Base-by-base conservation (phyloP, 169 alveolate genomes). In the Babesia divergens region DNA sequence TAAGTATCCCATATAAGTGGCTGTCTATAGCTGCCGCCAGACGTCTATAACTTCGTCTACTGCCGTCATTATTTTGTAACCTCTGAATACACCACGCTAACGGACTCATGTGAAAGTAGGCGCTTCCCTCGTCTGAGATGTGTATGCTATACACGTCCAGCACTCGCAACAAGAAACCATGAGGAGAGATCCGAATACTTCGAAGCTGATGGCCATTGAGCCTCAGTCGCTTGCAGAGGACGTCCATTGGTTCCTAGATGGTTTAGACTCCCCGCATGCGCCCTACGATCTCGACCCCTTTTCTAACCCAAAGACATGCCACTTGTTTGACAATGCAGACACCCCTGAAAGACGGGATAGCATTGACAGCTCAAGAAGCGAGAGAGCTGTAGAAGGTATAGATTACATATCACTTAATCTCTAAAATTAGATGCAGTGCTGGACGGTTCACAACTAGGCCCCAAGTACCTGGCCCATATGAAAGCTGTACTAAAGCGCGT, bases 271-370 rank as follows among this genome's bases (percentile, higher is more conserved):
- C 26, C 77, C 84, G 4, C 38, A 42, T 6, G 13, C 42, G 29
- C 43, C 64, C 37, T 13, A 43, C 9, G 84, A 74, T 18, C 38
- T 74, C 18, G 74, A 74, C 6, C 84, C 84, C 13, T 56, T 58
- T 56, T 49, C 51, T 37, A 74, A 74, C 32, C 24, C 20, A 8
- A 32, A 22, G 18, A 16, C 42, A 6, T 38, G 38, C 31, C 55
- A 52, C 6, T 65, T 40, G 24, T 74, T 74, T 28, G 77, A 32
- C 31, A n/a, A 34, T 7, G 16, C 43, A 3, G 68, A 40, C 0
- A 52, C 11, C 31, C 55, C 50, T 22, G 20, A 59, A 13, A 31
- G 40, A 14, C 60, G 28, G 24, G 62, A 56, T 32, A 2, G 8
- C 51, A 11, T n/a, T 11, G 34, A 16, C 72, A 13, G 46, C 26